phyloP scores from a whole-genome alignment of 2,329 filamentous ascomycete genomes.

The Venturiaceae sp. region DNA sequence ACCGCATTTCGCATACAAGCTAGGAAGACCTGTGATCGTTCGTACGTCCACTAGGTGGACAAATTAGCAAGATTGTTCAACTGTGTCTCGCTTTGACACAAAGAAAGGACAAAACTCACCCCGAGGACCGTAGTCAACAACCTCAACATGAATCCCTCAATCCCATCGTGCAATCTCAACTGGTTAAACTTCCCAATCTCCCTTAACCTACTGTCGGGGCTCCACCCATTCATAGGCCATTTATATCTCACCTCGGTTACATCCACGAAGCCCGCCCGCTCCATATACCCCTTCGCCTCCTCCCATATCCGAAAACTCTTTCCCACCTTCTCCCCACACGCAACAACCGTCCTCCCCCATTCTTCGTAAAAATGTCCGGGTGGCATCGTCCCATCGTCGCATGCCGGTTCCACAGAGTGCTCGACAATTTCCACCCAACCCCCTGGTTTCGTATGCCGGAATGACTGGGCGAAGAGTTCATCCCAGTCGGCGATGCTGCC shows the following conservation, averaged over 20 bases:
- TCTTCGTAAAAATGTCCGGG: conserved; percentile 21
- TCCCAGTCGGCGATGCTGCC: conserved; percentile 37
- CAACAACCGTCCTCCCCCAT: conserved; percentile 24
- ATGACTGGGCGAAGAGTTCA: conserved; percentile 27
- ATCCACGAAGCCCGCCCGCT: conserved; percentile 22
- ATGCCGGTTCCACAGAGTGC: conserved; percentile 27
- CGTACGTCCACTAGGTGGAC: conserved; percentile 5
- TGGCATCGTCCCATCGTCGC: conserved; percentile 29
- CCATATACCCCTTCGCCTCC: conserved; percentile 22
- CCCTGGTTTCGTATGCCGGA: conserved; percentile 26
- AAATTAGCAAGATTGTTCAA: not conserved
- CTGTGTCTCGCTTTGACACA: not conserved
- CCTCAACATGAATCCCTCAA: conserved; percentile 26
- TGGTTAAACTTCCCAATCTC: conserved; percentile 25
- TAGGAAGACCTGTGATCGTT: conserved; percentile 25
- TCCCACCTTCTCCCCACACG: conserved; percentile 26
- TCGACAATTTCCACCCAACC: conserved; percentile 35
- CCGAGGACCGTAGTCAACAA: conserved; percentile 22
- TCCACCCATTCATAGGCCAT: conserved; percentile 27
- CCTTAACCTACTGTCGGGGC: conserved; percentile 20
- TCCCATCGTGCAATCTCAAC: conserved; percentile 23
- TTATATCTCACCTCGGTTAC: conserved; percentile 21
- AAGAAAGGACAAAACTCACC: not conserved
- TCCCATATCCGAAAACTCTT: conserved; percentile 26
- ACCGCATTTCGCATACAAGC: conserved; percentile 24